These are phyloP conservation scores for Schizosaccharomyces octosporus DNA, from an alignment of 805 yeast genomes.

Conservation along the genomic window DNA sequence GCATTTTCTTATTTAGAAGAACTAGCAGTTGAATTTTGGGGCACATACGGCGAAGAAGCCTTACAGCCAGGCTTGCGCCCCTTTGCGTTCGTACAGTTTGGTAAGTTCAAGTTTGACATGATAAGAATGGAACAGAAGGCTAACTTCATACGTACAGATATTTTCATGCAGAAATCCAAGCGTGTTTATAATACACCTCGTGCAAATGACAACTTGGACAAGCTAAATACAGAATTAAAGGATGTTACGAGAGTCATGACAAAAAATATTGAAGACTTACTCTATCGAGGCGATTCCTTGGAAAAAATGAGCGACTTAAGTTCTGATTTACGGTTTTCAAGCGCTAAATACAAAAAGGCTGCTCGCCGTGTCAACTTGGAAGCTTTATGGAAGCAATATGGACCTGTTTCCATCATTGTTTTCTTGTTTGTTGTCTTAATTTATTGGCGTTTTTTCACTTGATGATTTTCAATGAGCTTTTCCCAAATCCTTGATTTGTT, in stretches of 20 bases:
- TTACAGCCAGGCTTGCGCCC: slow-evolving; percentile 48
- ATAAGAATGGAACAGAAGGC: too few species aligned
- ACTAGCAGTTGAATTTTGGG: slow-evolving; percentile 55
- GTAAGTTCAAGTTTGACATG: slow-evolving; percentile 2
- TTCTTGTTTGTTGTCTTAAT: slow-evolving; percentile 44
- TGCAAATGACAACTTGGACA: slow-evolving; percentile 70
- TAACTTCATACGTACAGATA: slow-evolving; percentile 8
- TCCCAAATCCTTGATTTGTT: too few species aligned
- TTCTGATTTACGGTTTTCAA: slow-evolving; percentile 50
- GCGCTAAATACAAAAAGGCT: slow-evolving; percentile 65
- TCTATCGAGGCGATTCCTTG: slow-evolving; percentile 82
- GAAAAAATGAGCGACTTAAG: slow-evolving; percentile 77
- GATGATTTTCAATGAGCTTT: background rate
- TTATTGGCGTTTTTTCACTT: slow-evolving; percentile 48
- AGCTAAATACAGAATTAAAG: slow-evolving; percentile 60
- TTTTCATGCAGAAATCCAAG: slow-evolving; percentile 51
- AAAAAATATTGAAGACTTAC: slow-evolving; percentile 80
- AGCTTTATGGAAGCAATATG: slow-evolving; percentile 66
- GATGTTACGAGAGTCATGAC: slow-evolving; percentile 93
- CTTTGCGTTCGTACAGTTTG: slow-evolving; percentile 72
- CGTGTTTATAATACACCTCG: slow-evolving; percentile 76
- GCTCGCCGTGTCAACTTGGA: slow-evolving; percentile 83
- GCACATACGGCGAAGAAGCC: slow-evolving; percentile 51
- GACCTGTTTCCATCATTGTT: slow-evolving; percentile 56
- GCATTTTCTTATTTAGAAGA: slow-evolving; percentile 75